A percentile compares a stretch with the other conserved stretches of the same genome.
phyloP scores from a whole-genome alignment of 2,329 filamentous ascomycete species.

The Fusarium veterinarium region DNA sequence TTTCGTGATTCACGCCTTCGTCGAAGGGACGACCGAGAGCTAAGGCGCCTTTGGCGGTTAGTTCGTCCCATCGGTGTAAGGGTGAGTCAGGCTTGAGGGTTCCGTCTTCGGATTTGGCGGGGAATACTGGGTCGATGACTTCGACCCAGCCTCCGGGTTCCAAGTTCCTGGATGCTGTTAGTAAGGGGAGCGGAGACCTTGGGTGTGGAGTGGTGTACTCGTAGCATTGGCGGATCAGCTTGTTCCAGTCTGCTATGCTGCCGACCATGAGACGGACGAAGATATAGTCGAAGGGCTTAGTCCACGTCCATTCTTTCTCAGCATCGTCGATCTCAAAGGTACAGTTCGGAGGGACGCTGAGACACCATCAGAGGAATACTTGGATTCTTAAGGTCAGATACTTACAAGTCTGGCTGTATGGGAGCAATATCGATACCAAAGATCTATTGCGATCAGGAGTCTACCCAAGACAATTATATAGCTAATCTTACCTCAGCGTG shows the following conservation, averaged over 20 bases:
- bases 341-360: slow-evolving; percentile 13
- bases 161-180: neutral
- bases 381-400: fast-evolving
- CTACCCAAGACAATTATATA: fast-evolving
- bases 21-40: slow-evolving; percentile 10
- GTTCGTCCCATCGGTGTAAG: slow-evolving; percentile 20
- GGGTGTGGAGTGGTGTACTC: neutral
- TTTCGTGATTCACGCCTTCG: slow-evolving; percentile 14
- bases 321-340: slow-evolving; percentile 24
- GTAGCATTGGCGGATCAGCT: neutral
- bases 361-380: fast-evolving
- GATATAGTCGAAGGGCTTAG: slow-evolving; percentile 21
- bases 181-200: fast-evolving
- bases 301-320: slow-evolving; percentile 32
- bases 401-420: slow-evolving; percentile 25
- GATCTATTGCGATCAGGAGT: neutral
- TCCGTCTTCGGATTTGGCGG: slow-evolving; percentile 31
- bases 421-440: slow-evolving; percentile 23
- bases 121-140: slow-evolving; percentile 27
- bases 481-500: slow-evolving; percentile 8
- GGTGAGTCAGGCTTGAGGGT: slow-evolving; percentile 10
- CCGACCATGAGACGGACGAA: slow-evolving; percentile 31
- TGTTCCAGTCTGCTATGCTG: slow-evolving; percentile 31
- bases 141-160: slow-evolving; percentile 35
- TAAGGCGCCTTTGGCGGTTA: slow-evolving; percentile 11